Evolutionary conservation across 2,329 filamentous ascomycete genomes (phyloP).

Genomic region (Cladophialophora carrionii): DNA sequence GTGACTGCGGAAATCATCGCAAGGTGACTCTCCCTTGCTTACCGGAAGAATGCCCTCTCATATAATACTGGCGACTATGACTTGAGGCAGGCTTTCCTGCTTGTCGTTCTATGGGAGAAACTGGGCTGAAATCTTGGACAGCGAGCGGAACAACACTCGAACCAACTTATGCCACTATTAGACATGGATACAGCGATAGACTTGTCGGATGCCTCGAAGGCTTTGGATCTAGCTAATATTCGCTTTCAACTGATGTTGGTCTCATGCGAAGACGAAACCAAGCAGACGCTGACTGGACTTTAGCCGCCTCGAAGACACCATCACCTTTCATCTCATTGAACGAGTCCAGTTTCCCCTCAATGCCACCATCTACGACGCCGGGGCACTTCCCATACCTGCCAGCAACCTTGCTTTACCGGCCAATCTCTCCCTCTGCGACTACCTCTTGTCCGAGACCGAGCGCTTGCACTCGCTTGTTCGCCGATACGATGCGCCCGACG

Average conservation of each 20-base stretch:
- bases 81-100: neutral
- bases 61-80: neutral
- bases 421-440: conserved; percentile 94
- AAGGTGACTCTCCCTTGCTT: conserved; percentile 9
- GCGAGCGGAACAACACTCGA: neutral
- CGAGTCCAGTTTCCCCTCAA: conserved; percentile 97
- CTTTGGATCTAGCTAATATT: conserved; percentile 87
- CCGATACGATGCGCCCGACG: conserved; percentile 93
- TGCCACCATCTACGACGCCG: conserved; percentile 78
- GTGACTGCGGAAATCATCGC: conserved; percentile 16
- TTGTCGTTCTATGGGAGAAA: neutral
- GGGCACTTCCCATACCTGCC: conserved; percentile 76
- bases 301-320: conserved; percentile 95
- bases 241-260: conserved; percentile 89
- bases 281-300: conserved; percentile 24
- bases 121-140: neutral
- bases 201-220: conserved; percentile 79
- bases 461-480: conserved; percentile 88
- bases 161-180: conserved; percentile 19
- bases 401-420: conserved; percentile 80
- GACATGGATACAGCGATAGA: conserved; percentile 89
- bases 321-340: conserved; percentile 95
- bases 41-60: conserved; percentile 12
- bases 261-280: conserved; percentile 1
- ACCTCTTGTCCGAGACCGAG: conserved; percentile 89